These are phyloP conservation scores for Phytophthora idaei DNA, from an alignment of 352 stramenopile species.

Conservation along the genomic window DNA sequence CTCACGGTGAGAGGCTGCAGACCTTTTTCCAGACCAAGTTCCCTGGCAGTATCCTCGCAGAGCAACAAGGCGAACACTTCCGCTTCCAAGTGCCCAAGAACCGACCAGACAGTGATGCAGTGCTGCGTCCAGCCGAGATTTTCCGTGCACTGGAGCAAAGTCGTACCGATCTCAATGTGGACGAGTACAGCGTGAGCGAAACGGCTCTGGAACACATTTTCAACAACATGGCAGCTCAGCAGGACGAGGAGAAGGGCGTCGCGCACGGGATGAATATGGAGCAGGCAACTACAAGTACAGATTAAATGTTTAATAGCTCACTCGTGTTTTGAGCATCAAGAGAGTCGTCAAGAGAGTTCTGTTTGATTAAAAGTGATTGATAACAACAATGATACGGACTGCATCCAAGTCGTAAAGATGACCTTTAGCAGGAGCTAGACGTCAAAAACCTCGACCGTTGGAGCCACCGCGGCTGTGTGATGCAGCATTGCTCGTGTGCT, in stretches of 20 bases:
- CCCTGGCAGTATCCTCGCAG: slow-evolving; percentile 46
- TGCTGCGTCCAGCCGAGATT: slow-evolving; percentile 49
- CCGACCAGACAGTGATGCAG: slow-evolving; percentile 5
- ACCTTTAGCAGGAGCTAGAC: no score
- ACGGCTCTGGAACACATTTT: slow-evolving; percentile 93
- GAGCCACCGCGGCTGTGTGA: no score
- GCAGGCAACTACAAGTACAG: no score
- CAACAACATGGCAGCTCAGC: slow-evolving; percentile 85
- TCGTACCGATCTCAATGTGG: slow-evolving; percentile 62
- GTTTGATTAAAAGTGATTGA: no score
- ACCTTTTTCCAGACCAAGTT: slow-evolving; percentile 50
- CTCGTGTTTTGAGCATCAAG: no score
- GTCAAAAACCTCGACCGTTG: no score
- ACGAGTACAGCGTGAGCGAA: slow-evolving; percentile 89
- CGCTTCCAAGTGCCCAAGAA: slow-evolving; percentile 75
- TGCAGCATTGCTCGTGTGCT: no score
- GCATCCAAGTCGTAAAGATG: no score
- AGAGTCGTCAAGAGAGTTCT: no score
- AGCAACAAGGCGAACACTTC: slow-evolving; percentile 76
- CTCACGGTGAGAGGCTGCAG: slow-evolving; percentile 41
- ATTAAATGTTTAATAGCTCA: no score
- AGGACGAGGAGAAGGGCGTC: slow-evolving; percentile 58
- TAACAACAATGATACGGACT: no score
- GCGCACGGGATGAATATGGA: slow-evolving; percentile 31
- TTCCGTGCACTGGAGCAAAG: slow-evolving; percentile 77